These are phyloP conservation scores for Gossypium gossypioides DNA, from an alignment of 441 rosid species.

Conservation along the genomic window DNA sequence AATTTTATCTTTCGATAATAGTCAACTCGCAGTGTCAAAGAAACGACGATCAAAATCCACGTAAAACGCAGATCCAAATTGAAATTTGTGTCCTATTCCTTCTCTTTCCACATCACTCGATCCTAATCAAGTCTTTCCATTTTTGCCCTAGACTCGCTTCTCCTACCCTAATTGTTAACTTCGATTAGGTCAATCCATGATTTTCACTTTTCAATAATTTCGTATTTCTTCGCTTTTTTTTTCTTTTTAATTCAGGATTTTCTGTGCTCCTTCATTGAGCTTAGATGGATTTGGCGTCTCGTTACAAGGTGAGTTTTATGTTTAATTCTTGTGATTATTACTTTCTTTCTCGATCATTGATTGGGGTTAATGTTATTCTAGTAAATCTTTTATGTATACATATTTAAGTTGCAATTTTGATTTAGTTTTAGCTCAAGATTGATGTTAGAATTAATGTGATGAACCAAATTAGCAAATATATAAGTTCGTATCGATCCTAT, in stretches of 20 bases:
- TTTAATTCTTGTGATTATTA: background rate
- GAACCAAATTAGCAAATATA: background rate
- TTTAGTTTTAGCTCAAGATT: background rate
- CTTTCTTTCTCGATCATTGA: background rate
- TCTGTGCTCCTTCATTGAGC: constrained; percentile 1
- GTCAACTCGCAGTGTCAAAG: background rate
- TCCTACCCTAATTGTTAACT: background rate
- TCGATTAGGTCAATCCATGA: background rate
- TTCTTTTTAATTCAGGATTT: constrained; percentile 15
- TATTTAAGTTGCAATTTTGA: background rate
- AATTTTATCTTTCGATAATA: background rate
- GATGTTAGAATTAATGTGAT: background rate
- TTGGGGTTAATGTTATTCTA: background rate
- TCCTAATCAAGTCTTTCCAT: background rate
- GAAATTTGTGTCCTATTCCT: background rate
- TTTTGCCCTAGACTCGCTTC: background rate
- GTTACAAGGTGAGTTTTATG: constrained; percentile 44
- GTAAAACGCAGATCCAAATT: constrained; percentile 6
- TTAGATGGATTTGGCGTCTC: constrained; percentile 60
- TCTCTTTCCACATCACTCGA: background rate
- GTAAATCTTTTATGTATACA: background rate
- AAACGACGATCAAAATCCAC: constrained; percentile 8
- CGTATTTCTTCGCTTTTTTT: background rate
- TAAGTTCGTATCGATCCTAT: background rate
- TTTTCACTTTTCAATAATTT: background rate